These are phyloP conservation scores for Mortierella sp. DNA, from an alignment of 371 early-diverging fungal genomes.

Conservation along the genomic window DNA sequence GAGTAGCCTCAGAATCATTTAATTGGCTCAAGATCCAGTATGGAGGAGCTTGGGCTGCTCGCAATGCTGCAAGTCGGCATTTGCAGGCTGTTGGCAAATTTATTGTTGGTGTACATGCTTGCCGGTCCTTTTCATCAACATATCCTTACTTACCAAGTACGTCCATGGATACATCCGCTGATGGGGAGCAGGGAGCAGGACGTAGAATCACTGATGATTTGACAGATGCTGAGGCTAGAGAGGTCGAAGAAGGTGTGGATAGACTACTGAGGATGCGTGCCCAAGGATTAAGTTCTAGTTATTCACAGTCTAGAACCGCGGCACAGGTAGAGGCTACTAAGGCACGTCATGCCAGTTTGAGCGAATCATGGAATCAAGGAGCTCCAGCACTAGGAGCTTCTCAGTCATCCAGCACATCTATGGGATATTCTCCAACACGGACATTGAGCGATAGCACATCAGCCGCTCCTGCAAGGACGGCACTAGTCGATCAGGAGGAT, in stretches of 20 bases:
- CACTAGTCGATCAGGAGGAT: conserved; percentile 21
- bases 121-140: conserved; percentile 23
- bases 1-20: conserved; percentile 27
- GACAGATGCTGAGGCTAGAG: conserved; percentile 25
- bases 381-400: background rate
- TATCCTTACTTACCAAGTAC: background rate
- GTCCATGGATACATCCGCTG: conserved; percentile 22
- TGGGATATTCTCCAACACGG: conserved; percentile 1
- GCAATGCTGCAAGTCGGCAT: conserved; percentile 32
- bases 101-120: conserved; percentile 43
- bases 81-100: conserved; percentile 41
- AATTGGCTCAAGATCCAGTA: conserved; percentile 53
- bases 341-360: conserved; percentile 26
- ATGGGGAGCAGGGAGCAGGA: background rate
- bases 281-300: conserved; percentile 11
- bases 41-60: conserved; percentile 30
- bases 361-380: conserved; percentile 30
- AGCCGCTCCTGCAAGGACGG: background rate
- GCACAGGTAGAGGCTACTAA: conserved; percentile 5
- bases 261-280: conserved; percentile 30
- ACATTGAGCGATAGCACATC: conserved; percentile 12
- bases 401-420: background rate
- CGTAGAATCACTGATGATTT: conserved; percentile 2
- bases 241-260: conserved; percentile 34
- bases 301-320: background rate